Conservation (phyloP, 805 yeast species). For the Nakazawaea holstii region DNA sequence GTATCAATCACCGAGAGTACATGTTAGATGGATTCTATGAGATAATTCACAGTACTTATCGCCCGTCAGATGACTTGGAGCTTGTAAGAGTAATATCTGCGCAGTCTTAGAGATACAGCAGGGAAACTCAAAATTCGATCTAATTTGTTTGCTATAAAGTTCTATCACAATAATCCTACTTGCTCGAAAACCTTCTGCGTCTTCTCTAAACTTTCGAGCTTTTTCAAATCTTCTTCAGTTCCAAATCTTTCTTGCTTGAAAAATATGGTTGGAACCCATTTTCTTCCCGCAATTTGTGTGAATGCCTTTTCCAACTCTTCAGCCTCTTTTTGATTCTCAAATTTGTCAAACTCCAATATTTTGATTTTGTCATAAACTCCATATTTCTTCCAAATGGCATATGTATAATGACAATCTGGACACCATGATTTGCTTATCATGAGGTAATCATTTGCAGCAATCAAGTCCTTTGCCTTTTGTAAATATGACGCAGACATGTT, state of each 20-base stretch:
- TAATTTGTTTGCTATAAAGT: neutral
- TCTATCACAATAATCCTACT: conserved; percentile 22
- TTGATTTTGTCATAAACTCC: conserved; percentile 43
- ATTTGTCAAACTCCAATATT: conserved; percentile 58
- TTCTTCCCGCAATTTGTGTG: conserved; percentile 49
- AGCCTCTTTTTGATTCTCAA: conserved; percentile 43
- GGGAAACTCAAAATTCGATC: too few species aligned
- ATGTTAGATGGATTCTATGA: too few species aligned
- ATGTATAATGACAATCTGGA: conserved; percentile 68
- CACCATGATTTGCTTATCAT: conserved; percentile 74
- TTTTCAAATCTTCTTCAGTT: conserved; percentile 43
- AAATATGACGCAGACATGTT: neutral
- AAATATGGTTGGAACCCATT: conserved; percentile 68
- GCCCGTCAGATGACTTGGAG: neutral
- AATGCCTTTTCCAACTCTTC: conserved; percentile 47
- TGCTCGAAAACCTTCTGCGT: conserved; percentile 30
- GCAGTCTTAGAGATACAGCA: too few species aligned
- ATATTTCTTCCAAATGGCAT: conserved; percentile 47
- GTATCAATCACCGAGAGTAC: too few species aligned
- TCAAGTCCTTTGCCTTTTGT: conserved; percentile 39
- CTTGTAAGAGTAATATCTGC: too few species aligned
- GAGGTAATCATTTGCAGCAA: conserved; percentile 41
- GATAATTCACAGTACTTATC: neutral
- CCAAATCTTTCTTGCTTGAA: conserved; percentile 56
- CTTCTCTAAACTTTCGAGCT: conserved; percentile 28